phyloP scores from a whole-genome alignment of 257 asterid genomes.

The Penstemon barbatus region DNA sequence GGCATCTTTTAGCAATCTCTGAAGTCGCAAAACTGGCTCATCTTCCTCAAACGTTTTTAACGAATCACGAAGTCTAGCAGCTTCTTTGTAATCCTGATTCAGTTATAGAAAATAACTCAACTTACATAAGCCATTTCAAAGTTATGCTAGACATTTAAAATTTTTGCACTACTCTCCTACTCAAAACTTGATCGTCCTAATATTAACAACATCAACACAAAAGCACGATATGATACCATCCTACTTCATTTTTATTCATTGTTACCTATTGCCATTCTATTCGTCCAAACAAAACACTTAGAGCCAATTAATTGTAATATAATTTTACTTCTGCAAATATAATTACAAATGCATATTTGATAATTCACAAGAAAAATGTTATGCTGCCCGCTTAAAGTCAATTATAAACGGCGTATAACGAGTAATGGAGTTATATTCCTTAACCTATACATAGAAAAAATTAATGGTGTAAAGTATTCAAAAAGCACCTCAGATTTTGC shows the following conservation, averaged over 20 bases:
- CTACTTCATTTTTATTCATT: neutral
- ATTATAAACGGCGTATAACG: no score
- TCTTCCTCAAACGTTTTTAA: constrained; percentile 71
- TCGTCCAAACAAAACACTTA: no score
- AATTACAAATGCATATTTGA: no score
- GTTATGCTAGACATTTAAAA: no score
- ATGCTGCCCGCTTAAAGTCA: no score
- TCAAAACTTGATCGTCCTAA: neutral
- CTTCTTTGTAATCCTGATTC: constrained; percentile 67
- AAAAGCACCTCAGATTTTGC: constrained; percentile 70
- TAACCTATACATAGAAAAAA: neutral
- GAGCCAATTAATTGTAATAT: no score
- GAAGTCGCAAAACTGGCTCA: constrained; percentile 73
- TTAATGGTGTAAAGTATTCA: neutral
- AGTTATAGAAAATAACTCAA: neutral
- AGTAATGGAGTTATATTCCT: neutral
- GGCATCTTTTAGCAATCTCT: constrained; percentile 73
- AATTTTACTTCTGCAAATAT: no score
- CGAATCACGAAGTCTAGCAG: constrained; percentile 85
- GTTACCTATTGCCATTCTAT: no score
- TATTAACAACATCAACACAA: neutral
- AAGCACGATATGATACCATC: neutral
- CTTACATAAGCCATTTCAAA: no score
- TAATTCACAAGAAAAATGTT: no score
- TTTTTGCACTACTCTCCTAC: no score